Evolutionary conservation across 306 rosid species (phyloP).

Genomic region (Purshia tridentata): DNA sequence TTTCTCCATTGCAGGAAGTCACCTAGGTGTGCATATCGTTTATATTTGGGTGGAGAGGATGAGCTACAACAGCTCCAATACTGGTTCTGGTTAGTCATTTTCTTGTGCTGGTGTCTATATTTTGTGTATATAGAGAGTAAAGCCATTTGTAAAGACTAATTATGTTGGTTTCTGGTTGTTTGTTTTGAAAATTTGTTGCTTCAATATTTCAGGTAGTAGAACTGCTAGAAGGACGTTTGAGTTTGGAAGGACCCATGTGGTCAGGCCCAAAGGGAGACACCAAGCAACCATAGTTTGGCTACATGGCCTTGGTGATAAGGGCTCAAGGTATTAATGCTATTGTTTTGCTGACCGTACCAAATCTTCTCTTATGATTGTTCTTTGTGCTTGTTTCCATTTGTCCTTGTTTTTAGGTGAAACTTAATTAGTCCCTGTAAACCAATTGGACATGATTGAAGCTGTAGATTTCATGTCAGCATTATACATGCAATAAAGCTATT

Average conservation of each 20-base stretch:
- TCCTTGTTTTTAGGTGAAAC: slow-evolving; percentile 2
- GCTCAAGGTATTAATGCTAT: slow-evolving; percentile 61
- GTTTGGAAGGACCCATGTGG: slow-evolving; percentile 93
- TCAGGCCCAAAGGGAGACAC: slow-evolving; percentile 83
- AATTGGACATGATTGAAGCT: slow-evolving; percentile 9
- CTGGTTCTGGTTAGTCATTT: slow-evolving; percentile 70
- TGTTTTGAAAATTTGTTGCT: slow-evolving; percentile 35
- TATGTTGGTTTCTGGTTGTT: slow-evolving; percentile 24
- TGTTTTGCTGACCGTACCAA: slow-evolving; percentile 18
- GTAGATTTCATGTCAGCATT: not conserved
- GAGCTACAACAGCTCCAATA: slow-evolving; percentile 61
- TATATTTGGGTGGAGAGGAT: slow-evolving; percentile 41
- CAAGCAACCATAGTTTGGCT: slow-evolving; percentile 95
- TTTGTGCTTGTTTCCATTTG: slow-evolving; percentile 7
- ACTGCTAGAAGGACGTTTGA: slow-evolving; percentile 61
- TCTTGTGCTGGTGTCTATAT: slow-evolving; percentile 21
- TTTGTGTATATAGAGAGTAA: not conserved
- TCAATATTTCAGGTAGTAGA: slow-evolving; percentile 63
- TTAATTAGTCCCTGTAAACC: slow-evolving; percentile 20
- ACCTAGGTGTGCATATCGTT: slow-evolving; percentile 23
- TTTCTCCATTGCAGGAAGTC: slow-evolving; percentile 69
- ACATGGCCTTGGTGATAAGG: slow-evolving; percentile 91
- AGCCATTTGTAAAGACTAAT: not conserved
- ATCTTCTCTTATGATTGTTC: slow-evolving; percentile 3
- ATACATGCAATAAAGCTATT: slow-evolving; percentile 14